A percentile compares a stretch with the other conserved stretches of the same genome.
phyloP scores from a whole-genome alignment of 768 basidiomycete genomes.

The Inosperma sp. region DNA sequence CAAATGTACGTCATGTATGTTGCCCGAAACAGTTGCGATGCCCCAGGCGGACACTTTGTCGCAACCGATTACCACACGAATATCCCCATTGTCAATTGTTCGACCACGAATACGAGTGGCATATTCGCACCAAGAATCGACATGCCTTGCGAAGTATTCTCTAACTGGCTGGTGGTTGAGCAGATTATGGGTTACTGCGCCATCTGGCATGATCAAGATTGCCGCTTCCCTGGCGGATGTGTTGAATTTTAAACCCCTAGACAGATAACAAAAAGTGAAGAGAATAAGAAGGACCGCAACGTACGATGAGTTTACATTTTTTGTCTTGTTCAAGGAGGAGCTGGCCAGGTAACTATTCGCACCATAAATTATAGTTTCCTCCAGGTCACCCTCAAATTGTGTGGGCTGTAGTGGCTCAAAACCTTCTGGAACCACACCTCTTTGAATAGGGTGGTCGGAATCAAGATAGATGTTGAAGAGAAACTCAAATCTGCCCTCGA shows the following conservation, averaged over 20 bases:
- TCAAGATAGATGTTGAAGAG: constrained; percentile 14
- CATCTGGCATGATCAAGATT: constrained; percentile 21
- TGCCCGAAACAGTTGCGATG: constrained; percentile 15
- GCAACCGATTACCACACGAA: constrained; percentile 18
- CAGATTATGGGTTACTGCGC: constrained; percentile 14
- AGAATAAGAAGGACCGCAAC: neutral
- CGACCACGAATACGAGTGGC: constrained; percentile 12
- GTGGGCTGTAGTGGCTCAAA: constrained; percentile 2
- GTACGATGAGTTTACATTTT: neutral
- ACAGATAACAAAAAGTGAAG: neutral
- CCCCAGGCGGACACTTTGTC: constrained; percentile 20
- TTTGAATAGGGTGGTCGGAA: constrained; percentile 3
- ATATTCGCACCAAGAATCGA: constrained; percentile 17
- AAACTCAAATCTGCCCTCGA: constrained; percentile 11
- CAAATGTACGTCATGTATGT: neutral
- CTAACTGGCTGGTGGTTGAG: constrained; percentile 7
- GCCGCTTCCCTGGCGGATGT: constrained; percentile 16
- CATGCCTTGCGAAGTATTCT: constrained; percentile 15
- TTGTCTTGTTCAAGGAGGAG: neutral
- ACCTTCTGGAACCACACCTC: constrained; percentile 5
- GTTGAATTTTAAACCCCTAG: constrained; percentile 13
- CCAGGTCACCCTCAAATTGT: neutral
- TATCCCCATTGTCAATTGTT: constrained; percentile 17
- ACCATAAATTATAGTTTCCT: neutral
- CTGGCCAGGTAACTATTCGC: constrained; percentile 9